Base-by-base conservation (phyloP, 371 early-diverging fungal genomes). In the Blyttiomyces sp. region DNA sequence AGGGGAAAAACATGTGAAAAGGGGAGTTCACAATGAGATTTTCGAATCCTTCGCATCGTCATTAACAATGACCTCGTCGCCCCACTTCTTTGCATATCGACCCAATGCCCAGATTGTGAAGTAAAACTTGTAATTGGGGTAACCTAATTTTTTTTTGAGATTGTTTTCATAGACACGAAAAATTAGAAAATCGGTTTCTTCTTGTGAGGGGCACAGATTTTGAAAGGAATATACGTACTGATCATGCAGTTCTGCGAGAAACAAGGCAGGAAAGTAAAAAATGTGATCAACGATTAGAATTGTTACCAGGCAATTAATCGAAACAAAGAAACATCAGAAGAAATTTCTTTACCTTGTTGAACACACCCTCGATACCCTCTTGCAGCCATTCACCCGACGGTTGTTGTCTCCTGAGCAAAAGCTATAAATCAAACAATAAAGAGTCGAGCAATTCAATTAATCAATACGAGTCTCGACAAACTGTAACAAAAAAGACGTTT, bases 51-150 rank as follows among this genome's bases (percentile, higher is more conserved):
- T n/a, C n/a, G n/a, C n/a, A n/a, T n/a, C n/a, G n/a, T n/a, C n/a
- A n/a, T n/a, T n/a, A n/a, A 39, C 46, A 21, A 57, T 57, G 17
- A 11, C 24, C 9, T 30, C 36, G 33, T 60, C 33, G 7, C 57
- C 88, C 55, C 88, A 90, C 16, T 79, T 50, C 30, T 80, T 83
- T 2, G 89, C 89, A 61, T 92, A 97, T 48, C 89, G 79, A 26
- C 95, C 94, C 52, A 98, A 77, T 0, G 97, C 97, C 97, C 97
- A 98, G 39, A 95, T 88, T 3, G 90, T 85, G 61, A 96, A 98
- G 59, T 86, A 68, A 59, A 93, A 91, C 76, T 94, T 96, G 80
- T 92, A 96, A 74, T 94, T 95, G 26, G 96, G 96, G 70, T 98
- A 98, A 27, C 89, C 86, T 59, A 30, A 1, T 6, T n/a, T 26